Evolutionary conservation across 2,329 filamentous ascomycete species (phyloP), one percentile per base, ranked within the genome.

Genomic region (Arachnopeziza araneosa): DNA sequence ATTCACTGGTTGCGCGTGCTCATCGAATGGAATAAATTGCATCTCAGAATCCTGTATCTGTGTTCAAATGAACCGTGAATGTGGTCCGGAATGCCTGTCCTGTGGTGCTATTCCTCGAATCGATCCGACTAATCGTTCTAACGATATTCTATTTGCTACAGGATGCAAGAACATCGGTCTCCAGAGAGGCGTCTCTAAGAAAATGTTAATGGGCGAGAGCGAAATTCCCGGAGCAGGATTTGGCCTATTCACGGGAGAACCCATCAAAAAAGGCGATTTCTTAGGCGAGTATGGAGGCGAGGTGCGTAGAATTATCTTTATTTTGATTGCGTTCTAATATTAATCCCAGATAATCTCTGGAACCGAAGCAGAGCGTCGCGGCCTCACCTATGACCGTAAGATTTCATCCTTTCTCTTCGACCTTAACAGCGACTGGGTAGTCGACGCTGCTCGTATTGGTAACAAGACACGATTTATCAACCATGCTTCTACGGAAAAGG

Each of bases 401-500:
- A 69, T 68, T 5, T 64, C 72, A n/a, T 75, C 73, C 24, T 78
- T 84, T 63, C 72, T 83, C 1, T 85, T 85, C 68, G 73, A 73
- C 6, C 70, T 85, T 21, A 85, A 84, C 63, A 69, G 63, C 51
- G 72, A 77, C 72, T 70, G 68, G 71, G 77, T 78, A 36, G 75
- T 95, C 21, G 91, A 95, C 70, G 87, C 86, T 7, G 89, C 88
- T 22, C 85, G 85, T 50, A 88, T 88, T 64, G 90, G 90, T 55
- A 95, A 93, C 71, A 86, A 93, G 64, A 87, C 88, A 53, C 85
- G 91, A 3, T 95, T 92, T 74, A 91, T 95, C 72, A 95, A 96
- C 72, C 89, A 93, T 67, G 86, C 88, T 17, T 79, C 80, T 1
- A 77, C 79, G 54, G 77, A 91, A 66, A 84, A 86, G 19, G 78